Conservation (phyloP, 2,329 filamentous ascomycete genomes). For the Fusarium miscanthi region DNA sequence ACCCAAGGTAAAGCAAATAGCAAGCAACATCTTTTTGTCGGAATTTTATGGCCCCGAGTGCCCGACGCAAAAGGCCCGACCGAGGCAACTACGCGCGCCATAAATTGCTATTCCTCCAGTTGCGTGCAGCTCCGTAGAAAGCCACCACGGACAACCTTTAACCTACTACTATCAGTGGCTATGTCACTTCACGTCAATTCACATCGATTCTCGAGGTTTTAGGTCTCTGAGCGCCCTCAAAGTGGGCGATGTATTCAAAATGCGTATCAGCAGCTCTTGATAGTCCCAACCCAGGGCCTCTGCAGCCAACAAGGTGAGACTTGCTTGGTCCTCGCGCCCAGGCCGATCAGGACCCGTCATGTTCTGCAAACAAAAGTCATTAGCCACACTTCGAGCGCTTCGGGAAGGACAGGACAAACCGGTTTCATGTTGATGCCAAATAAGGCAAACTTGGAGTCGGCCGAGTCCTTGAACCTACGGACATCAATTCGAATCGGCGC, state of each 20-base stretch:
- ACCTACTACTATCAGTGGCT: neutral
- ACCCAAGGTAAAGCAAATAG: conserved; percentile 22
- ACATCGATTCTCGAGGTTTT: neutral
- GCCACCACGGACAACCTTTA: conserved; percentile 11
- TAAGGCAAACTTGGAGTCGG: conserved; percentile 54
- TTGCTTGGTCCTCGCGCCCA: conserved; percentile 32
- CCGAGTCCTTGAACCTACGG: conserved; percentile 49
- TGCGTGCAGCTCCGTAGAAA: conserved; percentile 2
- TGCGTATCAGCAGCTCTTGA: conserved; percentile 15
- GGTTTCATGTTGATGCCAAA: conserved; percentile 66
- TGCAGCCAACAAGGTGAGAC: conserved; percentile 31
- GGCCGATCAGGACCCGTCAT: conserved; percentile 33
- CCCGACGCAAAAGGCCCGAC: conserved; percentile 35
- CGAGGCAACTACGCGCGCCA: conserved; percentile 7
- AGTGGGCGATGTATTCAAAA: conserved; percentile 21
- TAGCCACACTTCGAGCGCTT: neutral
- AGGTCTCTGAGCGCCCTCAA: conserved; percentile 12
- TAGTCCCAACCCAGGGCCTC: conserved; percentile 31
- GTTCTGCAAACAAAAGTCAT: conserved; percentile 27
- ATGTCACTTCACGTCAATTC: neutral
- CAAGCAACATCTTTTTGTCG: conserved; percentile 32
- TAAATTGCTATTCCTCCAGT: conserved; percentile 1
- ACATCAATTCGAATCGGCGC: conserved; percentile 61
- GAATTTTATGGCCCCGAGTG: conserved; percentile 36
- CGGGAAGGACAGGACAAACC: conserved; percentile 46